Percentiles rank a stretch among this genome's conserved stretches.
Conservation (phyloP, 73 alveolate genomes). For the Paramecium octaurelia region DNA sequence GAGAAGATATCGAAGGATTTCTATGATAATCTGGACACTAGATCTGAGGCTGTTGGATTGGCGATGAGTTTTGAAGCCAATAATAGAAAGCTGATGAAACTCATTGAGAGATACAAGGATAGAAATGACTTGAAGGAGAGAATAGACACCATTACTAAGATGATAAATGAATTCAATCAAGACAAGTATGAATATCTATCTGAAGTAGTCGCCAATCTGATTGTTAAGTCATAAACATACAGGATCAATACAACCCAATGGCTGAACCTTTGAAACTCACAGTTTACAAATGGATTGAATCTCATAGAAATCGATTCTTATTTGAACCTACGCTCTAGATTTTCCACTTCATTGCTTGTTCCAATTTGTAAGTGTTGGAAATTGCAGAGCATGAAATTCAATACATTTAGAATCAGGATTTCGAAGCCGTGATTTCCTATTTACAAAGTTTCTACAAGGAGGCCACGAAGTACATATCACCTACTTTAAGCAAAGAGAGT, state of each 20-base stretch:
- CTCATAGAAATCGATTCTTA: slow-evolving; percentile 34
- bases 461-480: background rate
- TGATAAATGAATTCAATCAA: background rate
- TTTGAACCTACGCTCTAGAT: slow-evolving; percentile 1
- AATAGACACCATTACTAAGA: background rate
- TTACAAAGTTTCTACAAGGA: background rate
- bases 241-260: background rate
- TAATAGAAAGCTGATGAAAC: background rate
- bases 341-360: slow-evolving; percentile 20
- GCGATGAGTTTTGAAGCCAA: slow-evolving; percentile 52
- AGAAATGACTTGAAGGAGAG: background rate
- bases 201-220: background rate
- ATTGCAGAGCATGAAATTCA: background rate
- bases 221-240: background rate
- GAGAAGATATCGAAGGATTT: background rate
- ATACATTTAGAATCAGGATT: background rate
- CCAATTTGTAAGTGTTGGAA: background rate
- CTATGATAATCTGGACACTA: background rate
- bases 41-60: slow-evolving; percentile 7
- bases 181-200: background rate
- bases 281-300: background rate
- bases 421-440: background rate
- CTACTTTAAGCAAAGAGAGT: background rate
- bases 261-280: background rate
- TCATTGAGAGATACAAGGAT: slow-evolving; percentile 32